Base-by-base conservation (phyloP, 2,329 filamentous ascomycete genomes). In the Trichoderma sp. region DNA sequence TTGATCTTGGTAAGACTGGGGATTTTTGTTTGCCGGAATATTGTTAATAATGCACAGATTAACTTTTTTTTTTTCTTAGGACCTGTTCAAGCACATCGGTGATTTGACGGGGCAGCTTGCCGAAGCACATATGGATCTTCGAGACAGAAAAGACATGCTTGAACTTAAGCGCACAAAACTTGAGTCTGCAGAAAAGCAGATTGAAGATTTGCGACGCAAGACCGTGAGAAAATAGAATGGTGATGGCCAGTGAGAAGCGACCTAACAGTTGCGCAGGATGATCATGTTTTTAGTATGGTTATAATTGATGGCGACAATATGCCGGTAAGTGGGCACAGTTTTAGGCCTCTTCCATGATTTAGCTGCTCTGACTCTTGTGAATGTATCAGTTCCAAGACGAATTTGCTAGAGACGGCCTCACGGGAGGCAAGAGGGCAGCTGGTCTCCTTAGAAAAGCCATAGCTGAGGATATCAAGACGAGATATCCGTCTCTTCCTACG, bases 221-320 rank as follows among this genome's bases (percentile, higher is more conserved):
- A 68, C 60, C 37, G 68, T 70, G 31, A 19, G 68, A 31, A 1
- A 5, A 35, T n/a, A 11, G 29, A 35, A 5, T 35, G 6, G 10
- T 21, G 4, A 29, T 43, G 10, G 19, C 49, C 13, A 21, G 6
- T 37, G 55, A 58, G 21, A 31, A 21, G 40, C 11, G 16, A 29
- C 11, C 64, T 67, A 37, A 67, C 40, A 16, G 49, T 24, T 33
- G 13, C 33, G 11, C 11, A 76, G 75, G 71, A 71, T 53, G 71
- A 70, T 16, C 70, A 75, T 21, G 70, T 58, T 69, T 81, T 77
- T 72, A 76, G 76, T 65, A 76, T 75, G 11, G 78, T 81, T 53
- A 68, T 82, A 19, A 75, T 81, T 67, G 80, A 81, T 70, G 80
- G 80, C 4, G 80, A 81, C 67, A 76, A 75, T 65, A 80, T 81